Evolutionary conservation across 2,329 filamentous ascomycete genomes (phyloP).

Genomic region (Sporothrix brunneoviolacea): DNA sequence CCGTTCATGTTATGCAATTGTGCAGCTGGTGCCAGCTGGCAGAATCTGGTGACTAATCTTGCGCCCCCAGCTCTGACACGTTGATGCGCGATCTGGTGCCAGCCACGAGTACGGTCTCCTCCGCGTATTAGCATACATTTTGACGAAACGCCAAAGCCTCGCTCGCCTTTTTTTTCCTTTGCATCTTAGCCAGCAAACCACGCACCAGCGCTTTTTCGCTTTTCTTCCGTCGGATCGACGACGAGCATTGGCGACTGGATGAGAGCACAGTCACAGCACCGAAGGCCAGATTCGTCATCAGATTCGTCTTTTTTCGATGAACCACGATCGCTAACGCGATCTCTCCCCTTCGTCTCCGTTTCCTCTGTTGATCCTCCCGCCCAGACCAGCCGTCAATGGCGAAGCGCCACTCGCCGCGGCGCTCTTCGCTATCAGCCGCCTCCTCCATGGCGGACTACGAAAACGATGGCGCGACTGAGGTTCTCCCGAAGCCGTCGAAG

Average conservation of each 20-base stretch:
- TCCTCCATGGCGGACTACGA: slow-evolving; percentile 41
- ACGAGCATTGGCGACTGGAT: not conserved
- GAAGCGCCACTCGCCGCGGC: slow-evolving; percentile 26
- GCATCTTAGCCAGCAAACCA: not conserved
- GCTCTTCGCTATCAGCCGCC: slow-evolving; percentile 44
- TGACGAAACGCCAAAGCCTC: not conserved
- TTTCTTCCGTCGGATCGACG: not conserved
- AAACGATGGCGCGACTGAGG: slow-evolving; percentile 38
- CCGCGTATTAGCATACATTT: not conserved
- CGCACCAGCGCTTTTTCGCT: too few relatives aligned
- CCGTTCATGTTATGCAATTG: not conserved
- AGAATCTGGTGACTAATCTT: slow-evolving; percentile 5
- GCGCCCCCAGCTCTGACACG: not conserved
- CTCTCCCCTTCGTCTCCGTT: not conserved
- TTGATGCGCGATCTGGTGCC: slow-evolving; percentile 10
- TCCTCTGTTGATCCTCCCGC: not conserved
- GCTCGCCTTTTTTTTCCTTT: not conserved
- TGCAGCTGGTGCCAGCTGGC: slow-evolving; percentile 12
- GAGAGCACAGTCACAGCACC: not conserved
- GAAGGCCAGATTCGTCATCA: too few relatives aligned
- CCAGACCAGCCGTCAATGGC: slow-evolving; percentile 15
- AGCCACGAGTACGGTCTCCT: slow-evolving; percentile 8
- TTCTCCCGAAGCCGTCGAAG: slow-evolving; percentile 37
- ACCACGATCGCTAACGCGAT: not conserved
- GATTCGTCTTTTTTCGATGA: not conserved